A percentile compares a stretch with the other conserved stretches of the same genome.
These are phyloP conservation scores for Chaetomium sp. DNA, from an alignment of 2,329 filamentous ascomycete species.

Conservation along the genomic window DNA sequence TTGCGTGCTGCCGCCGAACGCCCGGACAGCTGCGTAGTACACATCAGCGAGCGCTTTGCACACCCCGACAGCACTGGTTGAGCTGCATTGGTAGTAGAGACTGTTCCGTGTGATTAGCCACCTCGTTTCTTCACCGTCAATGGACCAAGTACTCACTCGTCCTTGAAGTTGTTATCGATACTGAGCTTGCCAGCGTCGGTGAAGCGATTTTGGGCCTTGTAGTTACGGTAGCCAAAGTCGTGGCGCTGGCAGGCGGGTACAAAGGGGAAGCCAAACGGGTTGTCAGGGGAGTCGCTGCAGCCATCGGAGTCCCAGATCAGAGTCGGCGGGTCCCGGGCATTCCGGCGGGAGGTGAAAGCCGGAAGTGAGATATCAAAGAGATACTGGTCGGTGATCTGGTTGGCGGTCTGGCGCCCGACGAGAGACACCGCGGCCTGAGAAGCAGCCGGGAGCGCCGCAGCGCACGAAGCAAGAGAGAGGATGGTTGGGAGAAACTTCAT, in stretches of 20 bases:
- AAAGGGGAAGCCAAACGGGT: constrained; percentile 40
- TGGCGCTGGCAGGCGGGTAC: constrained; percentile 44
- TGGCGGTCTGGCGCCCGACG: constrained; percentile 15
- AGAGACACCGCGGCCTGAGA: not conserved
- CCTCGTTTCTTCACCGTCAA: not conserved
- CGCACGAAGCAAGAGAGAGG: constrained; percentile 18
- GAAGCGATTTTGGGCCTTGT: constrained; percentile 43
- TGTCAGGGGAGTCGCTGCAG: constrained; percentile 38
- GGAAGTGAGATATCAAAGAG: constrained; percentile 39
- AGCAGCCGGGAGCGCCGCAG: constrained; percentile 9
- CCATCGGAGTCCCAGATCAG: constrained; percentile 39
- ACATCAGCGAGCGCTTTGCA: constrained; percentile 35
- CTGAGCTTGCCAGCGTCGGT: constrained; percentile 33
- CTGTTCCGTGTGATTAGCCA: constrained; percentile 16
- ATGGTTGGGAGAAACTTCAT: constrained; percentile 31
- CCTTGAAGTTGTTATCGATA: constrained; percentile 46
- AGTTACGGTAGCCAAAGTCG: constrained; percentile 53
- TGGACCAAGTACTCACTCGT: constrained; percentile 29
- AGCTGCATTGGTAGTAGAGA: constrained; percentile 33
- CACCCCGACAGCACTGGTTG: constrained; percentile 14
- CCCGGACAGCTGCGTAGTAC: constrained; percentile 35
- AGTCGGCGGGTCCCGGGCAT: constrained; percentile 32
- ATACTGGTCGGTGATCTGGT: constrained; percentile 38
- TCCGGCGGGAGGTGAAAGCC: constrained; percentile 36
- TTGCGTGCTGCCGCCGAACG: constrained; percentile 31